These are phyloP conservation scores for Pholiota conissans DNA, from an alignment of 768 basidiomycete species.

Conservation along the genomic window DNA sequence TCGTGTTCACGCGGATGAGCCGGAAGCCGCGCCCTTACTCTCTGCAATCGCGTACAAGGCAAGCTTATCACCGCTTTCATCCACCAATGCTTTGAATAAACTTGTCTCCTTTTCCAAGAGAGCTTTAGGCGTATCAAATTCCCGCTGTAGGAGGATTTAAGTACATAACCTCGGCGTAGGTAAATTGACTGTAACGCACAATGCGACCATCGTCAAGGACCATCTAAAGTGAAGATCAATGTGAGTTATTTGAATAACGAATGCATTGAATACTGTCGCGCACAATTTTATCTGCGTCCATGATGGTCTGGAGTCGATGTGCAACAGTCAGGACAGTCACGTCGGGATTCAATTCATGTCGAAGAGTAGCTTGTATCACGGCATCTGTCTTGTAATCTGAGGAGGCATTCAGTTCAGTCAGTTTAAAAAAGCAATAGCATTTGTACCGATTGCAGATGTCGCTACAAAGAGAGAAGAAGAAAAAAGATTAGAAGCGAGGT, in stretches of 20 bases:
- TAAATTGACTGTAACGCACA: not conserved
- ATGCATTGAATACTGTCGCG: constrained; percentile 13
- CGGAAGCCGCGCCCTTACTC: not conserved
- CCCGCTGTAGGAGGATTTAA: not conserved
- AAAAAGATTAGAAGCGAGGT: no score
- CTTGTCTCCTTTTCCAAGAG: not conserved
- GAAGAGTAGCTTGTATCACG: constrained; percentile 69
- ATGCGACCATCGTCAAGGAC: constrained; percentile 4
- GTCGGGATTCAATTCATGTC: constrained; percentile 59
- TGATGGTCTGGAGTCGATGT: constrained; percentile 67
- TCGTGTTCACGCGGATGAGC: not conserved
- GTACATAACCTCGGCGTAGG: not conserved
- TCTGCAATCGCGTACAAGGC: not conserved
- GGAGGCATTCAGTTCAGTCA: not conserved
- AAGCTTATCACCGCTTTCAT: not conserved
- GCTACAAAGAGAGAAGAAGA: constrained; percentile 25
- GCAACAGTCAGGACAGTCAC: constrained; percentile 69
- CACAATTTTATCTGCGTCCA: constrained; percentile 62
- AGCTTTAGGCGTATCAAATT: constrained; percentile 3
- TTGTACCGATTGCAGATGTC: constrained; percentile 46
- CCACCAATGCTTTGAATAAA: constrained; percentile 1
- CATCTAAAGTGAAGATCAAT: not conserved
- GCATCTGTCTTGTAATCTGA: constrained; percentile 65
- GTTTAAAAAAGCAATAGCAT: not conserved
- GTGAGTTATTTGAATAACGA: not conserved